Percentiles rank a stretch among this genome's conserved stretches.
Conservation (phyloP, 192 early-diverging fungal species). For the Coemansia sp. region DNA sequence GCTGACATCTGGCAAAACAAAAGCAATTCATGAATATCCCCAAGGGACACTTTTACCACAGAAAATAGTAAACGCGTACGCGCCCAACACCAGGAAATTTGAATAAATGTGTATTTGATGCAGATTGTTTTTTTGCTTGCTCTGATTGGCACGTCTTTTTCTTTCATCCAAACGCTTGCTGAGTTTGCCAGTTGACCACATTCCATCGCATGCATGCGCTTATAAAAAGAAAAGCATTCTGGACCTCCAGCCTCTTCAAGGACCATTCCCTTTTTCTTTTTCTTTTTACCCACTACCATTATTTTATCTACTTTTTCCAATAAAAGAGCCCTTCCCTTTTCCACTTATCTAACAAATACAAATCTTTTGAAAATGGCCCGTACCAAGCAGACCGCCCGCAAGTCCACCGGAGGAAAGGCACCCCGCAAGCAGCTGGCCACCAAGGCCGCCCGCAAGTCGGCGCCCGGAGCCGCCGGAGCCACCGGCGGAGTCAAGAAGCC, state of each 20-base stretch:
- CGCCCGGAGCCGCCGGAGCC: conserved; percentile 58
- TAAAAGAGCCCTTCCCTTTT: conserved; percentile 14
- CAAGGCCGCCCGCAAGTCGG: conserved; percentile 98
- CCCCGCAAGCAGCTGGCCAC: conserved; percentile 97
- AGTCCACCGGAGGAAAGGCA: conserved; percentile 99
- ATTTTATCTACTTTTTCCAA: conserved; percentile 8
- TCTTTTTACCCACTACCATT: background rate
- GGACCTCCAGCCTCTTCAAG: background rate
- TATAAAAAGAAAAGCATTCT: conserved; percentile 5
- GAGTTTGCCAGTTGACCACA: background rate
- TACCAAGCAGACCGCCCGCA: conserved; percentile 95
- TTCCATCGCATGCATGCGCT: background rate
- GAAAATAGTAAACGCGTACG: background rate
- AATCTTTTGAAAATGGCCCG: conserved; percentile 62
- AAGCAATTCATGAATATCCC: background rate
- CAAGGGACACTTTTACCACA: background rate
- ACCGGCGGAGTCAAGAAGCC: conserved; percentile 96
- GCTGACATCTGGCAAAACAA: background rate
- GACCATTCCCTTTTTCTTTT: background rate
- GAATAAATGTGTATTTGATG: too few relatives aligned
- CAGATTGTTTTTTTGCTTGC: background rate
- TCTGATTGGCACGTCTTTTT: conserved; percentile 1
- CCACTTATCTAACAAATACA: conserved; percentile 72
- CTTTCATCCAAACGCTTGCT: background rate
- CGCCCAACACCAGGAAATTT: background rate